A percentile compares a stretch with the other conserved stretches of the same genome.
Conservation (phyloP, 1,284 basidiomycete species). For the Papiliotrema flavescens region DNA sequence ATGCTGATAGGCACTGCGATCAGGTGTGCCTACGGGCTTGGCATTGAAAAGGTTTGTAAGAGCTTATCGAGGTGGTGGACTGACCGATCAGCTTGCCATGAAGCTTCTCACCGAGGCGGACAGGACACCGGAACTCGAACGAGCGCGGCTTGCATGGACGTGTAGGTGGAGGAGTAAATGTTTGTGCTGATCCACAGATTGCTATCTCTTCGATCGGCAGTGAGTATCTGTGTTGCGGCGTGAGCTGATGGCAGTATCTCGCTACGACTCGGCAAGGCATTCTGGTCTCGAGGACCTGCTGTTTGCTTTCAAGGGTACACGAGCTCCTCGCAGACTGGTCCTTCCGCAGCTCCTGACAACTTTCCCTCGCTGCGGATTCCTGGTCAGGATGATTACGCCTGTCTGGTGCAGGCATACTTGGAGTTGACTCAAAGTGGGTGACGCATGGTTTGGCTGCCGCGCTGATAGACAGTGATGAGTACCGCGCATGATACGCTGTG, state of each 20-base stretch:
- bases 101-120: slow-evolving; percentile 35
- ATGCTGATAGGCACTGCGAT: slow-evolving; percentile 46
- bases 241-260: slow-evolving; percentile 28
- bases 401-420: slow-evolving; percentile 45
- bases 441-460: too few species aligned
- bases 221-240: slow-evolving; percentile 14
- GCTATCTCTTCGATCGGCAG: slow-evolving; percentile 48
- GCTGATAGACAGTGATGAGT: slow-evolving; percentile 30
- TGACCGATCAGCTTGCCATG: slow-evolving; percentile 22
- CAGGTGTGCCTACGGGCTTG: slow-evolving; percentile 42
- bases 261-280: slow-evolving; percentile 46
- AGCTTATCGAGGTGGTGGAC: background rate
- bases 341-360: slow-evolving; percentile 40
- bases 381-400: slow-evolving; percentile 41
- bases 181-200: slow-evolving; percentile 22
- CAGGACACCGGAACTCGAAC: slow-evolving; percentile 37
- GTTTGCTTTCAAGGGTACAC: slow-evolving; percentile 49
- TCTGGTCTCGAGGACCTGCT: slow-evolving; percentile 48
- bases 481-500: slow-evolving; percentile 49
- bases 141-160: slow-evolving; percentile 46
- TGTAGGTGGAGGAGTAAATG: slow-evolving; percentile 24
- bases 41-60: slow-evolving; percentile 38
- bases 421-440: slow-evolving; percentile 42
- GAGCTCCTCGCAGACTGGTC: slow-evolving; percentile 43
- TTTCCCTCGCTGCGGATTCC: slow-evolving; percentile 42